Evolutionary conservation across 352 stramenopile species (phyloP).

Genomic region (Phytophthora lateralis): DNA sequence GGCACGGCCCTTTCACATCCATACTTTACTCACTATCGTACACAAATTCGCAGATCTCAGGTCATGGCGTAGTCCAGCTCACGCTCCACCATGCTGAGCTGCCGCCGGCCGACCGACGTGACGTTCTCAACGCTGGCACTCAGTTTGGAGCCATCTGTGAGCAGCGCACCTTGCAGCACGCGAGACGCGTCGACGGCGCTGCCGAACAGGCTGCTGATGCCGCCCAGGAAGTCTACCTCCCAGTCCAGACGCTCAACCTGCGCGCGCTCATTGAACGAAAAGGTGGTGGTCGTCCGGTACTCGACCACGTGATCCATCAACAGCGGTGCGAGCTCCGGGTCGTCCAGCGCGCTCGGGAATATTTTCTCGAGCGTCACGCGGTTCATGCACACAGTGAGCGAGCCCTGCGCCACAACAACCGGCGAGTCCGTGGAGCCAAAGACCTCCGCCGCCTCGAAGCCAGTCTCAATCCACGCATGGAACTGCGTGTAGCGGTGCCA

Average conservation of each 20-base stretch:
- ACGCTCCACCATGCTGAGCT: constrained; percentile 25
- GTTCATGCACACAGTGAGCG: constrained; percentile 38
- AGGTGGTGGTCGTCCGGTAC: constrained; percentile 44
- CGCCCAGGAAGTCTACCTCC: constrained; percentile 51
- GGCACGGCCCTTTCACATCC: not conserved
- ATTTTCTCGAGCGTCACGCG: constrained; percentile 48
- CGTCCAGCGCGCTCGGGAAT: constrained; percentile 49
- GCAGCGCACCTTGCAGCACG: constrained; percentile 32
- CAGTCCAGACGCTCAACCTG: constrained; percentile 47
- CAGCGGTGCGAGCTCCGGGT: constrained; percentile 40
- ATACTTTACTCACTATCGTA: constrained; percentile 8
- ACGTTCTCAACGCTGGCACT: constrained; percentile 36
- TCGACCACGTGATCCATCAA: constrained; percentile 42
- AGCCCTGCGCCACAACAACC: constrained; percentile 58
- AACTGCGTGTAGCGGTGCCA: constrained; percentile 66
- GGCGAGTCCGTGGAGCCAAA: constrained; percentile 51
- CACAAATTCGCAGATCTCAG: constrained; percentile 5
- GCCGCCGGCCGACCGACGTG: constrained; percentile 21
- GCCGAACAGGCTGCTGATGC: constrained; percentile 40
- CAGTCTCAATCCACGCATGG: constrained; percentile 49
- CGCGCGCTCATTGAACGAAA: constrained; percentile 52
- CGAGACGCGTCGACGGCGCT: constrained; percentile 30
- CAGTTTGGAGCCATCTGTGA: constrained; percentile 36
- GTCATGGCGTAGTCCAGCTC: constrained; percentile 15
- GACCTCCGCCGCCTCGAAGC: constrained; percentile 46